phyloP scores from a whole-genome alignment of 495 filamentous ascomycete species.

The Neurospora sublineolata region DNA sequence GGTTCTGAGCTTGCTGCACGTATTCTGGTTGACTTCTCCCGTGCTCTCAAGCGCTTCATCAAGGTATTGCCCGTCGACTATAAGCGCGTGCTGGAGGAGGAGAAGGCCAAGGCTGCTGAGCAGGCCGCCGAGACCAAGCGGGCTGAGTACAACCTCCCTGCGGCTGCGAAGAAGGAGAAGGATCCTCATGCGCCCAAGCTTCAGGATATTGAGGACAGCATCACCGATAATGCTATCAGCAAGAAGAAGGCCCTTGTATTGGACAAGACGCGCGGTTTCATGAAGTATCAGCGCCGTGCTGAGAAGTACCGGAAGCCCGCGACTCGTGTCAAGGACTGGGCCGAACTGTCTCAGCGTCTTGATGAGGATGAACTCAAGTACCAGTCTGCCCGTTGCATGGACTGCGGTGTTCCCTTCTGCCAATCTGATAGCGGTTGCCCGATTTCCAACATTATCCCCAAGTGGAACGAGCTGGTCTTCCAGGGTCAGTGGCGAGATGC shows the following conservation, averaged over 20 bases:
- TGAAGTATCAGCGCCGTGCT: constrained; percentile 90
- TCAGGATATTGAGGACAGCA: constrained; percentile 89
- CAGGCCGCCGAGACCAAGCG: constrained; percentile 73
- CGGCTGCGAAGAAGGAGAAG: constrained; percentile 46
- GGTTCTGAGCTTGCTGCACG: constrained; percentile 94
- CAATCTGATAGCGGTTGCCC: constrained; percentile 96
- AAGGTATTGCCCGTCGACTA: constrained; percentile 96
- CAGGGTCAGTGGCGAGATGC: constrained; percentile 90
- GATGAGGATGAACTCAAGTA: constrained; percentile 98
- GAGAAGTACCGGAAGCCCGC: constrained; percentile 90
- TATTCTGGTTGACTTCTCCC: constrained; percentile 91
- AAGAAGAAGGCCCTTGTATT: constrained; percentile 93
- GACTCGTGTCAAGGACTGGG: constrained; percentile 89
- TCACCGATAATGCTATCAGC: constrained; percentile 73
- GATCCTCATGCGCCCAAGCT: constrained; percentile 70
- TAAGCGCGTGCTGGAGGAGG: constrained; percentile 84
- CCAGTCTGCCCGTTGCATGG: constrained; percentile 97
- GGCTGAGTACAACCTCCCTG: constrained; percentile 72
- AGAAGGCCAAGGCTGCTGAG: constrained; percentile 72
- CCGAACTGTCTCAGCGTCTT: constrained; percentile 77
- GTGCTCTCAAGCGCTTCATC: constrained; percentile 83
- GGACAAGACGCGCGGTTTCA: constrained; percentile 97
- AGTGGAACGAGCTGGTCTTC: constrained; percentile 95
- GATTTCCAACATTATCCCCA: constrained; percentile 98
- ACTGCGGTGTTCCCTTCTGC: constrained; percentile 98